Evolutionary conservation across 2,329 filamentous ascomycete genomes (phyloP), one percentile per base, ranked within the genome.

Genomic region (Penicillium sp.): DNA sequence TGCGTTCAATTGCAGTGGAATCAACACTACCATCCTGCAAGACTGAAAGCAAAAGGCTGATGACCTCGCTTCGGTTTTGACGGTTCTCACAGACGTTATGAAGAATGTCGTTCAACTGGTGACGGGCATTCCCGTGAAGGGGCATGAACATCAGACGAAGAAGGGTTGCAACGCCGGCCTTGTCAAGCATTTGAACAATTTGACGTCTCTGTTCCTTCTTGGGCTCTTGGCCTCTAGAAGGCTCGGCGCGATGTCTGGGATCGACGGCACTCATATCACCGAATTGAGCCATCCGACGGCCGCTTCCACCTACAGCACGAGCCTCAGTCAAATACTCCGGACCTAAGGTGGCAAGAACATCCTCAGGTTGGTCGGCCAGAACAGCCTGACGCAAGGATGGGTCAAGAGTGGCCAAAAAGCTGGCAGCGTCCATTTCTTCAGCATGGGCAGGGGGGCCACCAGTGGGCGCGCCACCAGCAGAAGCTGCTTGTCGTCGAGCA

Each of bases 141-240:
- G 90, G 89, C 65, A 97, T 92, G 72, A 99, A 99, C 93, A 99
- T 97, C 9, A 99, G 83, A n/a, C 95, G 90, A 41, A 99, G 81
- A 32, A 99, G 79, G n/a, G 94, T 97, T 24, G 95, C 94, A 61
- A 99, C 88, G 24, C 95, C 94, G 44, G 92, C 84, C 75, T 96
- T 97, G 73, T 99, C 94, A 29, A 99, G 84, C 88, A 99, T 96
- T 71, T 99, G 94, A 22, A 96, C 89, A 54, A 95, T 89, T 21
- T 90, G 87, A 57, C 89, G 88, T 53, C 90, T 86, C 65, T 89
- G 88, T 36, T 81, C 76, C 75, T 92, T 93, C 70, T 81, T 83
- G 1, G 68, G 57, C 54, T 71, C 71, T 68, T 84, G 77, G 50
- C 78, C 80, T 42, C 72, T 76, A 47, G 64, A 60, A 59, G 67